Evolutionary conservation across 163 green algal genomes (phyloP).

Genomic region (Dunaliella salina): DNA sequence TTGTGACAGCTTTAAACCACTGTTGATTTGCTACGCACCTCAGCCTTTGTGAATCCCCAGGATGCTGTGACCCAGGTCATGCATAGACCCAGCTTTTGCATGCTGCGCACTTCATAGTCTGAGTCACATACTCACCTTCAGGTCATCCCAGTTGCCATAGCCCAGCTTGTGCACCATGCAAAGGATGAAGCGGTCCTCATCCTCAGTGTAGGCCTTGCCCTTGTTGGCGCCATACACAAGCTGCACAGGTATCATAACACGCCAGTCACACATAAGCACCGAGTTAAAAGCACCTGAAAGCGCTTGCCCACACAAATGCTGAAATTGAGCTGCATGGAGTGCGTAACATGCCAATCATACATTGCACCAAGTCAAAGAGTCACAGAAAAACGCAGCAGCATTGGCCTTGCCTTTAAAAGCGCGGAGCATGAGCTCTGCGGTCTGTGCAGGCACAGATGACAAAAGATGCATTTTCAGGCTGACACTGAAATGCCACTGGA

Average conservation of each 20-base stretch:
- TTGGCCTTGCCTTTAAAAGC: slow-evolving; percentile 96
- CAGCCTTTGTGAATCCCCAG: slow-evolving; percentile 94
- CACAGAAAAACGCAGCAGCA: slow-evolving; percentile 59
- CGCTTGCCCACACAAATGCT: no score
- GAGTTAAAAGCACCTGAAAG: no score
- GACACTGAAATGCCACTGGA: no score
- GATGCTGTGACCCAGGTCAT: slow-evolving; percentile 91
- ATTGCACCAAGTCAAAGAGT: no score
- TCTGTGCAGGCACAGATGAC: no score
- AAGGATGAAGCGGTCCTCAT: slow-evolving; percentile 98
- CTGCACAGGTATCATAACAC: slow-evolving; percentile 24
- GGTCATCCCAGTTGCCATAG: slow-evolving; percentile 95
- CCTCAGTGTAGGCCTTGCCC: slow-evolving; percentile 96
- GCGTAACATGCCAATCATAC: no score
- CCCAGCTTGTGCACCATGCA: slow-evolving; percentile 95
- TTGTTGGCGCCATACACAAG: slow-evolving; percentile 93
- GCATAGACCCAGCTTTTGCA: slow-evolving; percentile 30
- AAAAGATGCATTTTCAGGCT: no score
- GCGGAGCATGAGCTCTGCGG: no score
- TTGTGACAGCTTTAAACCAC: no score
- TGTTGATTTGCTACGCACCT: no score
- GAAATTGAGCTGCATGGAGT: no score
- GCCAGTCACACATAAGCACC: not conserved
- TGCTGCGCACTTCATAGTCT: no score
- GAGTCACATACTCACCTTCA: slow-evolving; percentile 62